Evolutionary conservation across 306 rosid species (phyloP).

Genomic region (Psophocarpus tetragonolobus): DNA sequence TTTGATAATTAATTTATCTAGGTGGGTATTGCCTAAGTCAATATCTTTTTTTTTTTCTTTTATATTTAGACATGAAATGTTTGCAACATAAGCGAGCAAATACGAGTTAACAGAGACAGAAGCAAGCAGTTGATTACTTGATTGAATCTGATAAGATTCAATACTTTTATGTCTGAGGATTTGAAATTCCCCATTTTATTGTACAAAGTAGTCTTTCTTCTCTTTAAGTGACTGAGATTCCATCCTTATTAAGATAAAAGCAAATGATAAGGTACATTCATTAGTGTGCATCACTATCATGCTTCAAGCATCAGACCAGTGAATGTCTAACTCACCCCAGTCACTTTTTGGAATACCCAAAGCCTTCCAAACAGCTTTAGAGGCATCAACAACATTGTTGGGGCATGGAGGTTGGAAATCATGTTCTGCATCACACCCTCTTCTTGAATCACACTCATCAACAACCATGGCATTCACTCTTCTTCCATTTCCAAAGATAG

Average conservation of each 20-base stretch:
- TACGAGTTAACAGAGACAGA: background rate
- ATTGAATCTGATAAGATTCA: background rate
- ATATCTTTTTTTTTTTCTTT: no score
- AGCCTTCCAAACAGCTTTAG: slow-evolving; percentile 49
- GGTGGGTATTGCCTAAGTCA: no score
- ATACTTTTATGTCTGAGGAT: background rate
- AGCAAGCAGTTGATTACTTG: no score
- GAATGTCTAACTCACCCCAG: slow-evolving; percentile 25
- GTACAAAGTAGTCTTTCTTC: background rate
- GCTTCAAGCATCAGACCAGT: slow-evolving; percentile 36
- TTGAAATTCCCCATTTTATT: background rate
- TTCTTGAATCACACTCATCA: slow-evolving; percentile 65
- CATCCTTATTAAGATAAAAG: background rate
- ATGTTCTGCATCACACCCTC: slow-evolving; percentile 29
- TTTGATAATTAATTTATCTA: no score
- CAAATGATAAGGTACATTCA: background rate
- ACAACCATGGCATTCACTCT: slow-evolving; percentile 57
- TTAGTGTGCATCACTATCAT: background rate
- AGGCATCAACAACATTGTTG: slow-evolving; percentile 46
- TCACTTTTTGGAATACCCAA: slow-evolving; percentile 35
- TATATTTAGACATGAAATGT: background rate
- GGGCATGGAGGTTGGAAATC: slow-evolving; percentile 15
- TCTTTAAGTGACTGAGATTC: background rate
- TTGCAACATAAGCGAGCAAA: background rate
- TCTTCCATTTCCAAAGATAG: slow-evolving; percentile 47